Evolutionary conservation across 176 grass and related monocot species (phyloP).

Genomic region (bread wheat (Triticum aestivum)): IWGSC_CS_RefSeq_v2.1 NC_057811.1:467209059-467209558

Average conservation of each 20-base stretch:
- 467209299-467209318: too few species aligned
- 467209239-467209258: not conserved
- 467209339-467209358: not conserved
- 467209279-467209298: not conserved
- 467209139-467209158: too few species aligned
- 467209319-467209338: too few species aligned
- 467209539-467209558: not conserved
- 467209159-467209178: too few species aligned
- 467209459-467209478: too few species aligned
- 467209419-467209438: too few species aligned
- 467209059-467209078: not conserved
- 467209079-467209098: conserved; percentile 18
- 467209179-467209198: too few species aligned
- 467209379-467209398: not conserved
- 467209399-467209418: not conserved
- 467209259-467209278: not conserved
- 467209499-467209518: not conserved
- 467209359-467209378: not conserved
- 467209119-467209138: not conserved
- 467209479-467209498: too few species aligned
- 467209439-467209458: not conserved
- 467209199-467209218: too few species aligned
- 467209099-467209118: not conserved
- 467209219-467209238: too few species aligned
- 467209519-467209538: not conserved